phyloP scores from a whole-genome alignment of 176 grass and related monocot species.

The Triticum timopheevii region DNA sequence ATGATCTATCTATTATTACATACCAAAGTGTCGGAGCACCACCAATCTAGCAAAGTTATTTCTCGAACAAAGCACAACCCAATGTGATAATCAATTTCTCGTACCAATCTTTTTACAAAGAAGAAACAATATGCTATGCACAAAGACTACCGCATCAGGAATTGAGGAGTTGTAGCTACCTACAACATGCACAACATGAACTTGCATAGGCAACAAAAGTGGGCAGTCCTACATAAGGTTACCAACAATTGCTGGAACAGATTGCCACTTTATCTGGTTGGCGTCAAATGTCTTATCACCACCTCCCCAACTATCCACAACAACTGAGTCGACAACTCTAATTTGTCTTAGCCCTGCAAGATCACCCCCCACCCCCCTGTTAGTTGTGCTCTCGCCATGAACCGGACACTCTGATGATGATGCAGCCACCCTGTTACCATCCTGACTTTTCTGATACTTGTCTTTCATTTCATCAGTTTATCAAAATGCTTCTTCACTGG shows the following conservation, averaged over 20 bases:
- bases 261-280: conserved; percentile 41
- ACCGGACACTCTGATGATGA: conserved; percentile 42
- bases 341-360: conserved; percentile 51
- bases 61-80: too few species aligned
- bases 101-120: too few species aligned
- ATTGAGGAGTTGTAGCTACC: conserved; percentile 2
- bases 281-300: conserved; percentile 19
- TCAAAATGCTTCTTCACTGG: too few species aligned
- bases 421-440: conserved; percentile 67
- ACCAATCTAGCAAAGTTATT: too few species aligned
- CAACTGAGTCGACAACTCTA: conserved; percentile 24
- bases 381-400: conserved; percentile 57
- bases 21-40: too few species aligned
- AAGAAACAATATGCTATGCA: conserved; percentile 2
- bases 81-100: too few species aligned
- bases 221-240: conserved; percentile 9
- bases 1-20: too few species aligned
- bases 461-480: too few species aligned
- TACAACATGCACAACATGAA: conserved; percentile 16
- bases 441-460: conserved; percentile 49
- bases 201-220: conserved; percentile 9
- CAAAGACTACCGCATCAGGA: conserved; percentile 1
- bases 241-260: neutral
- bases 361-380: conserved; percentile 32
- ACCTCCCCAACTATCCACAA: conserved; percentile 37